Evolutionary conservation across 768 basidiomycete species (phyloP).

Genomic region (Sarcodon sp.): DNA sequence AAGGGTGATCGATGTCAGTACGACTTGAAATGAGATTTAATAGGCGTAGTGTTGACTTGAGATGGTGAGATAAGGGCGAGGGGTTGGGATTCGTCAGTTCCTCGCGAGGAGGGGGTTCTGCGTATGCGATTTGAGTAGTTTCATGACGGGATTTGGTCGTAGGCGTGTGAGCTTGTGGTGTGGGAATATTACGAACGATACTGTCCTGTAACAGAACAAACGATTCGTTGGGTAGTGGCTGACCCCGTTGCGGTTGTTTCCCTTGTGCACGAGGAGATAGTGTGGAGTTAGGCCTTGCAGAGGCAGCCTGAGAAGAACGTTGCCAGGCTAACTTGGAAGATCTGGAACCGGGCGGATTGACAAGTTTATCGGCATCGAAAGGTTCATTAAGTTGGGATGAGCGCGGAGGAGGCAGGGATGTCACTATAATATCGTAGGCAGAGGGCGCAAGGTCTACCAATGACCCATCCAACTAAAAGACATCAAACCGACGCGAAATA

Average conservation of each 20-base stretch:
- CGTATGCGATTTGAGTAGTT: slow-evolving; percentile 6
- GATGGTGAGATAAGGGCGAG: slow-evolving; percentile 65
- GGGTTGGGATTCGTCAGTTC: slow-evolving; percentile 44
- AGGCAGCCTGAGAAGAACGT: slow-evolving; percentile 30
- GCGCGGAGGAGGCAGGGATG: slow-evolving; percentile 42
- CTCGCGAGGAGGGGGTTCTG: slow-evolving; percentile 15
- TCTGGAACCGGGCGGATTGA: slow-evolving; percentile 32
- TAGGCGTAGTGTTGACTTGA: slow-evolving; percentile 61
- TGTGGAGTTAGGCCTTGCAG: slow-evolving; percentile 17
- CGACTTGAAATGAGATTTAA: slow-evolving; percentile 68
- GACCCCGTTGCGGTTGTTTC: slow-evolving; percentile 43
- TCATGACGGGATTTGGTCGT: slow-evolving; percentile 1
- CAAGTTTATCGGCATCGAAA: slow-evolving; percentile 31
- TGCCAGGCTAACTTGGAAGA: slow-evolving; percentile 54
- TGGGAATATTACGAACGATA: slow-evolving; percentile 57
- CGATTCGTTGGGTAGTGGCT: slow-evolving; percentile 65
- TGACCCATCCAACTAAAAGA: slow-evolving; percentile 72
- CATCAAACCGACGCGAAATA: neutral
- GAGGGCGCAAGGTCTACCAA: slow-evolving; percentile 77
- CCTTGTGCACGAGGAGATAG: slow-evolving; percentile 44
- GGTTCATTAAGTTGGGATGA: slow-evolving; percentile 24
- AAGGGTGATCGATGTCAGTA: slow-evolving; percentile 81
- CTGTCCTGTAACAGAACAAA: slow-evolving; percentile 88
- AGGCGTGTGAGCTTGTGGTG: slow-evolving; percentile 13
- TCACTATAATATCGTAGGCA: slow-evolving; percentile 77